Base-by-base conservation (phyloP, 2,329 filamentous ascomycete species). In the Myriosclerotinia curreyana region DNA sequence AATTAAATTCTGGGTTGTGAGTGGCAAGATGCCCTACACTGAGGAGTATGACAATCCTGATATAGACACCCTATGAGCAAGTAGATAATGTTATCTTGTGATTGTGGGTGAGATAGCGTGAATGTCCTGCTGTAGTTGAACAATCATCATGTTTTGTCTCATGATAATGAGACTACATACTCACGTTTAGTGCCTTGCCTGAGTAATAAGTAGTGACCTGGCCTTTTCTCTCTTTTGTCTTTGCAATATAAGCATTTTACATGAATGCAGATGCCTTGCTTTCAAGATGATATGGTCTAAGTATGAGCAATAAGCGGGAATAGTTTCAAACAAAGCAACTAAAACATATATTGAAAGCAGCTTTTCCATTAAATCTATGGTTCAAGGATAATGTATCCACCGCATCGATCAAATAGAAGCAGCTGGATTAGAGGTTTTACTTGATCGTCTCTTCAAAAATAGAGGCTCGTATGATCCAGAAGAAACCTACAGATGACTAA, bases 331-430 rank as follows among this genome's bases (percentile, higher is more conserved):
- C 58, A 60, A 60, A 60, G 58, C 58, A 42, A 5, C 11, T 50
- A n/a, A 17, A 42, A 40, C 31, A 42, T 53, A 53, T 60, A 60
- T 60, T 53, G 34, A 22, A 42, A 53, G 46, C 34, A 53, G 20
- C 14, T 20, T 28, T 52, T 34, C 46, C 25, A 42, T 40, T 12
- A 52, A n/a, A 52, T 53, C 20, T 20, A 17, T 53, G n/a, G 12
- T 40, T 40, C 17, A 31, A 60, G 25, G 5, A 42, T 28, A 36
- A 15, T n/a, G 5, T 22, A 50, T 53, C 22, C 5, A 34, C 9
- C 31, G 7, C 14, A 40, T 20, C 17, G 34, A 53, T 60, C 22
- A n/a, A 38, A 60, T n/a, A 53, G 49, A 59, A 48, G 42, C 44
- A 36, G 15, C 28, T 31, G 7, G 22, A 34, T 50, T 28, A 15